Evolutionary conservation across 2,329 filamentous ascomycete species (phyloP), one percentile per base, ranked within the genome.

Genomic region (Aspergillus sp.): DNA sequence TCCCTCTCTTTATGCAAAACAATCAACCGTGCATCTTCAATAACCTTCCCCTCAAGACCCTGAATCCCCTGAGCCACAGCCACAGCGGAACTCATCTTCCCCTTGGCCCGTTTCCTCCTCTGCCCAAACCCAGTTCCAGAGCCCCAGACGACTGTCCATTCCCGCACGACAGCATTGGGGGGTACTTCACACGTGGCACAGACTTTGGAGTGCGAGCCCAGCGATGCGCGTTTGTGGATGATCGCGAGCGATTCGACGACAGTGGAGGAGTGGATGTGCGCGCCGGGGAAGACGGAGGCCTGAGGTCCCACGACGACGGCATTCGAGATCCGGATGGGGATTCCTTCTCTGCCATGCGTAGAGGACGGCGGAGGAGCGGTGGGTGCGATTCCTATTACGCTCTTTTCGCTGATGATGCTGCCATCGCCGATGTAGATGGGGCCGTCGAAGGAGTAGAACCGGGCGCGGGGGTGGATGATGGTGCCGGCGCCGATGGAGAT

Each of bases 401-500:
- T 62, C 48, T 73, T 73, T 58, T 97, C 93, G 54, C 86, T 82
- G 35, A 97, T 76, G 37, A 95, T 86, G 57, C 87, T 93, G 41
- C 85, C 82, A 46, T 88, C 82, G 27, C 90, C 90, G 47, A 95
- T 79, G 27, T 83, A 82, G 53, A 97, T 82, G 35, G 89, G 84
- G 5, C 89, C 89, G 40, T 85, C 76, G 45, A 82, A 82, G 7
- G 91, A 85, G 58, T 90, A 86, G 44, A 96, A 78, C 49, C 84
- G 82, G 11, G 84, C 81, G 39, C 90, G 87, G 1, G 93, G 90
- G 59, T 97, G 91, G n/a, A 98, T 70, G 6, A 96, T 79, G 4
- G 82, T 84, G 59, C 89, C 83, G 26, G 86, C 77, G 44, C 84
- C 84, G 50, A 97, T 82, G 36, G 81, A 84, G 50, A 98, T 88